Evolutionary conservation across 176 grass and related monocot species (phyloP).

Genomic region (barley (Hordeum vulgare)): MorexV3_pseudomolecules_assembly NC_058520.1:610526246-610526745

Average conservation of each 20-base stretch:
- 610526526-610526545: too few relatives aligned
- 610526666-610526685: conserved; percentile 46
- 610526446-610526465: too few relatives aligned
- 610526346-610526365: background rate
- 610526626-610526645: conserved; percentile 53
- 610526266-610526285: background rate
- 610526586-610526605: background rate
- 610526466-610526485: too few relatives aligned
- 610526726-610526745: background rate
- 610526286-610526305: background rate
- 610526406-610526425: too few relatives aligned
- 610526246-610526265: background rate
- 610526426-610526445: too few relatives aligned
- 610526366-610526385: background rate
- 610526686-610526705: conserved; percentile 51
- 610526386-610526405: background rate
- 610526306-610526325: background rate
- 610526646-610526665: conserved; percentile 54
- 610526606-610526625: conserved; percentile 32
- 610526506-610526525: too few relatives aligned
- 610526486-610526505: too few relatives aligned
- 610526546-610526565: too few relatives aligned
- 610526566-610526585: background rate
- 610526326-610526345: background rate
- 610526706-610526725: background rate